Percentiles rank a stretch among this genome's conserved stretches.
Conservation (phyloP, 306 rosid genomes). For the Morella rubra region DNA sequence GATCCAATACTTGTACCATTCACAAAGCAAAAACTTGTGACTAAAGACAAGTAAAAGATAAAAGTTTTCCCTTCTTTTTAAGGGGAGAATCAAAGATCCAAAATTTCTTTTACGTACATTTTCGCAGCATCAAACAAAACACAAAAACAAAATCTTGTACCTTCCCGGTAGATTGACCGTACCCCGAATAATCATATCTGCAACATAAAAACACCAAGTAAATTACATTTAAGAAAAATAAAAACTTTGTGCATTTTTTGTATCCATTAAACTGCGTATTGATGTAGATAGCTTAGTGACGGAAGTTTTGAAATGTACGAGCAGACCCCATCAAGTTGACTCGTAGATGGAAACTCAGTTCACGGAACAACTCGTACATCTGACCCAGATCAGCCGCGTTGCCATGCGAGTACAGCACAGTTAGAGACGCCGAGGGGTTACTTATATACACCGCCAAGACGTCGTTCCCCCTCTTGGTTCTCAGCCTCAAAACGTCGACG, state of each 20-base stretch:
- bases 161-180: slow-evolving; percentile 89
- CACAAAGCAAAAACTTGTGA: background rate
- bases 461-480: slow-evolving; percentile 70
- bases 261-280: background rate
- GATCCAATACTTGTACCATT: background rate
- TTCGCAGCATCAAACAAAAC: slow-evolving; percentile 1
- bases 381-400: slow-evolving; percentile 98
- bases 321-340: slow-evolving; percentile 86
- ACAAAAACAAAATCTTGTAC: slow-evolving; percentile 37
- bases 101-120: background rate
- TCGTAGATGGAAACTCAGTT: slow-evolving; percentile 81
- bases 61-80: background rate
- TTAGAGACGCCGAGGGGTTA: slow-evolving; percentile 66
- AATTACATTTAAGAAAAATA: background rate
- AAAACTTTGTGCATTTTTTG: slow-evolving; percentile 1
- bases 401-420: slow-evolving; percentile 83
- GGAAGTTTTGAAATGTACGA: background rate
- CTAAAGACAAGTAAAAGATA: background rate
- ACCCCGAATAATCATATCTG: slow-evolving; percentile 93
- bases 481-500: slow-evolving; percentile 82
- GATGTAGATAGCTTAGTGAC: background rate
- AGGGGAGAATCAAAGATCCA: background rate
- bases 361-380: slow-evolving; percentile 84
- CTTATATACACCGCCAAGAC: slow-evolving; percentile 63
- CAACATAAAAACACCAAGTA: slow-evolving; percentile 9